These are phyloP conservation scores for Kluyveromyces dobzhanskii DNA, from an alignment of 805 yeast genomes.

Conservation along the genomic window DNA sequence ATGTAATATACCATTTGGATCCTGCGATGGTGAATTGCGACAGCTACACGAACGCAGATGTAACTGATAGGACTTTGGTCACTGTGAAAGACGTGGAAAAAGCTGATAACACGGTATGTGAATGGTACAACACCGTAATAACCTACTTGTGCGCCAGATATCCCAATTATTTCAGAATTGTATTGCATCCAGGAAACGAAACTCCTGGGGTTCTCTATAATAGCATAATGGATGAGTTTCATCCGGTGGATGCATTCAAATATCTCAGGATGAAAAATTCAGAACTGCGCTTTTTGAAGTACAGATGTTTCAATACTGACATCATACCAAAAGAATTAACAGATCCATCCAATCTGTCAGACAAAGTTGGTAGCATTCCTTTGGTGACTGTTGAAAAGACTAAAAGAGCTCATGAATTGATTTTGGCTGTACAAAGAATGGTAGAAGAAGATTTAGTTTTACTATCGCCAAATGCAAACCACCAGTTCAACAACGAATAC, in stretches of 20 bases:
- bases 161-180: conserved; percentile 41
- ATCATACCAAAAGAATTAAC: conserved; percentile 11
- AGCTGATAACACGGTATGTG: conserved; percentile 35
- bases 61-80: conserved; percentile 16
- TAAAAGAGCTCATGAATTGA: conserved; percentile 14
- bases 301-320: conserved; percentile 10
- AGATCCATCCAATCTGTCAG: conserved; percentile 6
- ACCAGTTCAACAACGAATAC: conserved; percentile 44
- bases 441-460: conserved; percentile 61
- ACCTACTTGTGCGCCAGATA: conserved; percentile 39
- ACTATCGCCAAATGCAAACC: conserved; percentile 34
- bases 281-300: conserved; percentile 6
- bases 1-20: conserved; percentile 13
- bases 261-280: conserved; percentile 11
- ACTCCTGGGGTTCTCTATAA: conserved; percentile 26
- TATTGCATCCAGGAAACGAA: conserved; percentile 13
- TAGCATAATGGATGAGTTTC: conserved; percentile 32
- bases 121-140: conserved; percentile 38
- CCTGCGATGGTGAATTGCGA: conserved; percentile 19
- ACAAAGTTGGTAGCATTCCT: conserved; percentile 14
- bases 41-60: conserved; percentile 23
- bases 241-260: conserved; percentile 28
- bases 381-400: conserved; percentile 11
- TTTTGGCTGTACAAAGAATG: conserved; percentile 25
- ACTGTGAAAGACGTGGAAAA: conserved; percentile 13